Conservation (phyloP, 139 green algal species). For the Volvox africanus region DNA sequence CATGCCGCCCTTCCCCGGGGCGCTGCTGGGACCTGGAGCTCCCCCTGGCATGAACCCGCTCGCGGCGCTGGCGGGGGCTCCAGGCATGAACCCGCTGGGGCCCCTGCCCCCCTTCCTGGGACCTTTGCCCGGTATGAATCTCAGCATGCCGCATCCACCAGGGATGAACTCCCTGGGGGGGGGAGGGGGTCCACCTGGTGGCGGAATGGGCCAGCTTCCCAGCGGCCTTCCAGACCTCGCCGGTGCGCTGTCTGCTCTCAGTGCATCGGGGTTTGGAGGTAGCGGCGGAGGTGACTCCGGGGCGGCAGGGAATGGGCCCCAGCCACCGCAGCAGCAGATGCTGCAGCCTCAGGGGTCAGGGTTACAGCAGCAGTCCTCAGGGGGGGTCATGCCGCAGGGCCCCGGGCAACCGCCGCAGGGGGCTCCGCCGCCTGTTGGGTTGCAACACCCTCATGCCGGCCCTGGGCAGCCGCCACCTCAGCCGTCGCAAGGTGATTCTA, state of each 20-base stretch:
- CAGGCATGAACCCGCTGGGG: conserved; percentile 5
- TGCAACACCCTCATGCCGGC: not conserved
- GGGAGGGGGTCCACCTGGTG: not conserved
- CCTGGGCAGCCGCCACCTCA: not conserved
- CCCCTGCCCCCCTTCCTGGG: conserved; percentile 7
- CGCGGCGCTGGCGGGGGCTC: not conserved
- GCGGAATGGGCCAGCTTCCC: conserved; percentile 9
- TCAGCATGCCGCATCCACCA: not conserved
- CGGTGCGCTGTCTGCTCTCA: conserved; percentile 24
- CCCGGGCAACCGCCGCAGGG: not conserved
- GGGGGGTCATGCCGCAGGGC: not conserved
- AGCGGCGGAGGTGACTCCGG: not conserved
- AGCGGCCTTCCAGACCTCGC: conserved; percentile 14
- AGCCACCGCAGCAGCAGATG: not conserved
- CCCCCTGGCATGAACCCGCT: conserved; percentile 4
- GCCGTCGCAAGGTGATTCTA: not conserved
- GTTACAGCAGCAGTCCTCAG: conserved; percentile 10
- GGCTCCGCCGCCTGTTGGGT: not conserved
- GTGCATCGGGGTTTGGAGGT: conserved; percentile 10
- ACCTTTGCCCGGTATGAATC: not conserved
- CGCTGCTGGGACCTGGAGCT: conserved; percentile 13
- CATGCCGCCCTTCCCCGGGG: conserved; percentile 36
- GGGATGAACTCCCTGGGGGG: conserved; percentile 6
- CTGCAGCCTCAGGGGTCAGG: not conserved
- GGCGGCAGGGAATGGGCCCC: not conserved